phyloP scores from a whole-genome alignment of 1,139 yeast species.

The Candida tetrigidarum region DNA sequence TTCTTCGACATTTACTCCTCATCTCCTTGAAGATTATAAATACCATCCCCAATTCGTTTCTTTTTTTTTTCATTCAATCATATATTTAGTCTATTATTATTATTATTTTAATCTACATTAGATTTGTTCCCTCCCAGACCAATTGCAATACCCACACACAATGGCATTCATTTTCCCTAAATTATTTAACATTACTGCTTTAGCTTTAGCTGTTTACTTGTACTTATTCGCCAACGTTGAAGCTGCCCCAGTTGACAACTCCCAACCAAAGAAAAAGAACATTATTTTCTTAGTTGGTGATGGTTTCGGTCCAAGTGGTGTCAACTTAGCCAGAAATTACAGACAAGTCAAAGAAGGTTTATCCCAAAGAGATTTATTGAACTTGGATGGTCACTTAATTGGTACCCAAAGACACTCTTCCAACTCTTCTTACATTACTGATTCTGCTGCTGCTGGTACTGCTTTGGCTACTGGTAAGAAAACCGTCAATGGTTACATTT shows the following conservation, averaged over 20 bases:
- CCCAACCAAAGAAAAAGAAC: constrained; percentile 44
- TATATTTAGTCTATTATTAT: background rate
- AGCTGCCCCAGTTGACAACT: constrained; percentile 17
- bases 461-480: constrained; percentile 83
- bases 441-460: constrained; percentile 95
- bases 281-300: constrained; percentile 86
- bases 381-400: constrained; percentile 66
- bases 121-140: background rate
- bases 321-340: constrained; percentile 71
- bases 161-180: constrained; percentile 17
- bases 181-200: constrained; percentile 11
- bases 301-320: constrained; percentile 89
- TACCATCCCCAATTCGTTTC: background rate
- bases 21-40: background rate
- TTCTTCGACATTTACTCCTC: background rate
- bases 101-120: background rate
- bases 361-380: constrained; percentile 54
- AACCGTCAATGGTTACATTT: constrained; percentile 87
- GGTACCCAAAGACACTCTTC: constrained; percentile 85
- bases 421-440: constrained; percentile 72
- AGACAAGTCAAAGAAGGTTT: constrained; percentile 50
- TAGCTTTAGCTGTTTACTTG: constrained; percentile 17
- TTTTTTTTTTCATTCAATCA: background rate
- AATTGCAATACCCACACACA: background rate
- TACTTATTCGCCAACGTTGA: constrained; percentile 13